Evolutionary conservation across 768 basidiomycete genomes (phyloP), one percentile per base, ranked within the genome.

Genomic region (Suillus weaverae): DNA sequence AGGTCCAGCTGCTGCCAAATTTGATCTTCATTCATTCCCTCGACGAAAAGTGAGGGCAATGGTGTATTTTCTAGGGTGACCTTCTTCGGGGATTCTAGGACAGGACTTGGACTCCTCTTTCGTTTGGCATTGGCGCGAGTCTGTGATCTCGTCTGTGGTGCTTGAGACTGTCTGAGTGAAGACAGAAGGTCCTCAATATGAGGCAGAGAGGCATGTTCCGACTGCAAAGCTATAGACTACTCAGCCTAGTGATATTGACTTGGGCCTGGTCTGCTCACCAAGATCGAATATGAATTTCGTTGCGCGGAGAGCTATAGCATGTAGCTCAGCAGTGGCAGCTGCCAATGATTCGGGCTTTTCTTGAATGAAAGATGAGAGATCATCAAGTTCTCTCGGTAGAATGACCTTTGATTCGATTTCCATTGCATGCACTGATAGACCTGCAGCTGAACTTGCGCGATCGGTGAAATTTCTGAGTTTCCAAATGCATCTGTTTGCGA

Each of bases 1-100:
- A 99, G 80, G 72, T 99, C 97, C 62, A 99, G 76, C 78, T 99
- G 97, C 46, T 89, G 89, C 97, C 97, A 99, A 33, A 98, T 81
- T 74, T 97, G 95, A 63, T 93, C 92, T 30, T 86, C 83, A 69
- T 88, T 90, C 86, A 97, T 89, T 20, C 84, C 89, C 26, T 94
- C 86, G 14, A 89, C 80, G 65, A 88, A 91, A 22, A 99, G 84
- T 41, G 85, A 85, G 8, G 86, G 80, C 3, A 98, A 76, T 7
- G 95, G 95, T 0, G 97, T 97, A 32, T 78, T 78, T 60, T 80
- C 72, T 59, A 88, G 80, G 13, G 75, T 62, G 5, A 72, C 55
- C 51, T 72, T 76, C 36, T 74, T 71, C 41, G 65, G 75, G 18
- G 74, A 70, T n/a, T 81, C 74, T n/a, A 74, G 68, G 18, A 69